A percentile compares a stretch with the other conserved stretches of the same genome.
Evolutionary conservation across 2,329 filamentous ascomycete genomes (phyloP).

Genomic region (Exophiala sideris): DNA sequence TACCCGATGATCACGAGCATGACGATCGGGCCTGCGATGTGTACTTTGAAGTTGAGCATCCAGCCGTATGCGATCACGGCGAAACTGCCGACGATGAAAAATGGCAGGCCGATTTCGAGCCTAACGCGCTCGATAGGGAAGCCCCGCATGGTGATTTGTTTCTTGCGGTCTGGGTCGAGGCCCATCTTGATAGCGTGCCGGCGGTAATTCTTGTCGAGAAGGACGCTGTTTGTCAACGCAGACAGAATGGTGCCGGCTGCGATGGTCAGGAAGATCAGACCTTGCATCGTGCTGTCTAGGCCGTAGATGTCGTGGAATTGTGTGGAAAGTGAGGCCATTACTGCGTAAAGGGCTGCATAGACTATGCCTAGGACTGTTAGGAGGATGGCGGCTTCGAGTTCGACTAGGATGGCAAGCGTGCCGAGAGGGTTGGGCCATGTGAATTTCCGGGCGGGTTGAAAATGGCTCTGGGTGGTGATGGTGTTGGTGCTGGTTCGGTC

Average conservation of each 20-base stretch:
- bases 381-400: constrained; percentile 48
- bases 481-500: background rate
- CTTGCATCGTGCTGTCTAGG: constrained; percentile 46
- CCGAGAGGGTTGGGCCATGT: constrained; percentile 22
- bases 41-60: constrained; percentile 35
- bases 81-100: constrained; percentile 33
- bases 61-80: constrained; percentile 42
- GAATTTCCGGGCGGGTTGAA: background rate
- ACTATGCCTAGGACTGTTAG: constrained; percentile 47
- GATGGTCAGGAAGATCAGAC: constrained; percentile 32
- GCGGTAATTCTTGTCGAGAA: constrained; percentile 41
- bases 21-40: constrained; percentile 34
- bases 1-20: constrained; percentile 22
- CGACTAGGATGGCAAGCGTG: constrained; percentile 44
- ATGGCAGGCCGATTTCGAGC: constrained; percentile 41
- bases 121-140: constrained; percentile 46
- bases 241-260: constrained; percentile 28
- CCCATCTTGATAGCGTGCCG: constrained; percentile 34
- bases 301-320: constrained; percentile 44
- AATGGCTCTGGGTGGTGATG: background rate
- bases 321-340: constrained; percentile 36
- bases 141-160: constrained; percentile 28
- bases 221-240: constrained; percentile 20
- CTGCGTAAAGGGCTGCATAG: constrained; percentile 48
- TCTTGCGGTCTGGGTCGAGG: constrained; percentile 29